Base-by-base conservation (phyloP, 352 stramenopile species). In the Globisporangium solare region DNA sequence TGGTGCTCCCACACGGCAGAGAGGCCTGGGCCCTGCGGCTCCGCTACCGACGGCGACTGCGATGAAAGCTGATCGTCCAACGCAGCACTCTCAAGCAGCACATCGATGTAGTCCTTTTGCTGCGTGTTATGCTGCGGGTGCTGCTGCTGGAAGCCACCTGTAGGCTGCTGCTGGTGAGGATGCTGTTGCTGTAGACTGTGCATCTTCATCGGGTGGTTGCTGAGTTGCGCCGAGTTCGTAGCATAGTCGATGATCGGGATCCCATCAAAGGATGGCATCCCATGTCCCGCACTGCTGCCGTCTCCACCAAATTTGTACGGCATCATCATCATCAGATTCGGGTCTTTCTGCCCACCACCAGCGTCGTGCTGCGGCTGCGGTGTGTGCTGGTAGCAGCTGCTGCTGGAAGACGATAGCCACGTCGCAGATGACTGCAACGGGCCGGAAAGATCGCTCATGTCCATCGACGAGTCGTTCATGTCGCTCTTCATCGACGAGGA, bases 101-200 rank as follows among this genome's bases (percentile, higher is more conserved):
- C 72, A 54, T 87, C 76, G 12, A 87, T 76, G 40, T 80, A 87
- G 42, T 87, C 74, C 46, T 70, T 70, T 6, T 63, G 56, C 32
- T 57, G 69, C 40, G 27, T 35, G 27, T 6, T 6, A 35, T 68
- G 51, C 54, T 71, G 61, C 5, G 56, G 56, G 1, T 62, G 48
- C 14, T 63, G 48, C 14, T 63, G 41, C 14, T 62, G 48, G 50
- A 35, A 58, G 1, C 7, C 31, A 7, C 7, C 40, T 14, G 50
- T 21, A 10, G 54, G 46, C n/a, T 55, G 32, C 18, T 58, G 40
- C 15, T 52, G 51, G 14, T 65, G 47, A 21, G 50, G 39, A 22
- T 39, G 15, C 0, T 47, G 17, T n/a, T 62, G 51, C 22, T 69
- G 67, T 12, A 65, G 64, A n/a, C 63, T 54, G 7, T 74, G 63